Evolutionary conservation across 768 basidiomycete species (phyloP), one percentile per base, ranked within the genome.

Genomic region (Vararia minispora): DNA sequence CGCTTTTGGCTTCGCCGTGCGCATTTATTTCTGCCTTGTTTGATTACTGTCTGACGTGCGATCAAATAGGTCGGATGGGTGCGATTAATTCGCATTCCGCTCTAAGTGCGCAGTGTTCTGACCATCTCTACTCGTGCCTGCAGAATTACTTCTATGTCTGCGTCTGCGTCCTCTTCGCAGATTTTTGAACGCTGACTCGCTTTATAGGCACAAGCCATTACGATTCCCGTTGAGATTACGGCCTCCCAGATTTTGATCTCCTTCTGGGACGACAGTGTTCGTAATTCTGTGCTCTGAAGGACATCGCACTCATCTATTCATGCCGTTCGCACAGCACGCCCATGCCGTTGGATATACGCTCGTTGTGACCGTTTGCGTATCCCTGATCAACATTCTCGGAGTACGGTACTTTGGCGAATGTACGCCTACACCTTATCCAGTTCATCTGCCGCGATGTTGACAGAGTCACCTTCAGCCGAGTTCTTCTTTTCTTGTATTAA

Each of bases 221-320:
- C 77, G 1, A 64, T 74, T 0, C 81, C 81, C 7, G 74, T 77
- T n/a, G 83, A 86, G 59, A 68, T 89, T 39, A 75, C 76, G 1
- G 84, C 83, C 2, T 74, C 79, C 7, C 68, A 72, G 11, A 68
- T 87, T 35, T 56, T 89, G 8, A 62, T 87, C 40, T 65, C 71
- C 5, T 86, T 76, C 61, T 87, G 84, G 83, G 77, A 82, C 56
- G 45, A 58, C 21, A 62, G 78, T 46, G 76, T 77, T 43, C 40
- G 65, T 55, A 5, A 26, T 26, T 33, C 41, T 34, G 29, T 39
- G 11, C 22, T 31, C 18, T 27, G 29, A 21, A 21, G n/a, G n/a
- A n/a, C n/a, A n/a, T 38, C 27, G 9, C 23, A 27, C 32, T 18
- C 29, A 11, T 25, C 23, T 27, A 39, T 14, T 20, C 13, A 14